Percentiles rank a stretch among this genome's conserved stretches.
Conservation (phyloP, 306 rosid genomes). For the Cucumis cinereus region DNA sequence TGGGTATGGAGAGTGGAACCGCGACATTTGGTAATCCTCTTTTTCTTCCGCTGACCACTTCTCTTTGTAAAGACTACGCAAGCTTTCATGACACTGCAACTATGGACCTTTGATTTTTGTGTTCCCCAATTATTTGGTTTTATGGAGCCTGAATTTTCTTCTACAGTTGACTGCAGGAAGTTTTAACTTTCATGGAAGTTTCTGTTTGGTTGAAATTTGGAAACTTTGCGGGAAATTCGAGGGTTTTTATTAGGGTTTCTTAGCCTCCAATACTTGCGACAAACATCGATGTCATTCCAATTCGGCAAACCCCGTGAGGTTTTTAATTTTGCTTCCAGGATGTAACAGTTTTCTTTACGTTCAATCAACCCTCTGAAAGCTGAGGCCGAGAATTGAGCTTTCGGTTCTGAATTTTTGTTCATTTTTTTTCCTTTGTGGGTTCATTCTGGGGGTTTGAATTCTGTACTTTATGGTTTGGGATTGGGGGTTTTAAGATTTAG, state of each 20-base stretch:
- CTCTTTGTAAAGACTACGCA: background rate
- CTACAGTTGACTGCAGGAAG: background rate
- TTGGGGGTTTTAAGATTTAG: background rate
- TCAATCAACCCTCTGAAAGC: background rate
- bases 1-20: background rate
- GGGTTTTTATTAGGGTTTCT: conserved; percentile 4
- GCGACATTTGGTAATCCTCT: background rate
- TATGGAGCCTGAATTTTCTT: background rate
- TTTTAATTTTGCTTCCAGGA: background rate
- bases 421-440: background rate
- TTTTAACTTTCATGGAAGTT: background rate
- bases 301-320: background rate
- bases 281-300: background rate
- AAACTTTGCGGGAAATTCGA: background rate
- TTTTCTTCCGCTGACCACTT: conserved; percentile 3
- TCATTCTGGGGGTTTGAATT: conserved; percentile 1
- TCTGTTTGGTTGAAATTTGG: background rate
- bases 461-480: background rate
- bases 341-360: background rate
- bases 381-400: background rate
- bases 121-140: background rate
- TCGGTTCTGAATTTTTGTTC: background rate
- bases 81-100: background rate
- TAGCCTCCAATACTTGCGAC: background rate
- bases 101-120: background rate